Conservation (phyloP, 2,329 filamentous ascomycete species). For the Coleophoma eucalyptorum region DNA sequence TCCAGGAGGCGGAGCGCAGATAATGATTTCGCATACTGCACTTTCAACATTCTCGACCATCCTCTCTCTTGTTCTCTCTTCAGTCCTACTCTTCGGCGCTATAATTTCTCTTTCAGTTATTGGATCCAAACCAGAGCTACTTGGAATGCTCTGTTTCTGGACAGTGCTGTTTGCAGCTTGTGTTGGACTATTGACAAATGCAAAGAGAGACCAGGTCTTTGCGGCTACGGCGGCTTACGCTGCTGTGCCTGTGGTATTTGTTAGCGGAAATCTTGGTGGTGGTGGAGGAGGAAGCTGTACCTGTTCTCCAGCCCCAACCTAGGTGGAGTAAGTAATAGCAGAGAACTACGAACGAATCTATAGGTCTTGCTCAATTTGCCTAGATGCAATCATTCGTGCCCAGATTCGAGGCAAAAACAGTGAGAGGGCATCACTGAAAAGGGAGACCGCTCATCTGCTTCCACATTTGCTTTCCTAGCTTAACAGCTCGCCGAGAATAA, state of each 20-base stretch:
- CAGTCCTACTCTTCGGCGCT: slow-evolving; percentile 13
- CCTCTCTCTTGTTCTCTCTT: slow-evolving; percentile 9
- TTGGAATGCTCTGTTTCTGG: slow-evolving; percentile 16
- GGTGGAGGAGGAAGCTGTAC: not conserved
- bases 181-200: slow-evolving; percentile 17
- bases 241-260: slow-evolving; percentile 15
- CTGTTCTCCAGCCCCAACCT: too few relatives aligned
- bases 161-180: slow-evolving; percentile 16
- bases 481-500: too few relatives aligned
- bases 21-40: slow-evolving; percentile 8
- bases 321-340: too few relatives aligned
- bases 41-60: slow-evolving; percentile 6
- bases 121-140: slow-evolving; percentile 2
- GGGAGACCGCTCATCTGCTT: too few relatives aligned
- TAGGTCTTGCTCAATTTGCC: too few relatives aligned
- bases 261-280: slow-evolving; percentile 12
- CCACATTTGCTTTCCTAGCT: too few relatives aligned
- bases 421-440: too few relatives aligned
- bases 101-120: slow-evolving; percentile 14
- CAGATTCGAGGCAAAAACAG: too few relatives aligned
- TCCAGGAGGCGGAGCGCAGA: slow-evolving; percentile 6
- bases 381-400: too few relatives aligned
- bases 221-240: slow-evolving; percentile 16
- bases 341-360: too few relatives aligned
- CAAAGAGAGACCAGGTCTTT: slow-evolving; percentile 16